A percentile compares a stretch with the other conserved stretches of the same genome.
These are phyloP conservation scores for Macroventuria anomochaeta DNA, from an alignment of 2,329 filamentous ascomycete species.

Conservation along the genomic window DNA sequence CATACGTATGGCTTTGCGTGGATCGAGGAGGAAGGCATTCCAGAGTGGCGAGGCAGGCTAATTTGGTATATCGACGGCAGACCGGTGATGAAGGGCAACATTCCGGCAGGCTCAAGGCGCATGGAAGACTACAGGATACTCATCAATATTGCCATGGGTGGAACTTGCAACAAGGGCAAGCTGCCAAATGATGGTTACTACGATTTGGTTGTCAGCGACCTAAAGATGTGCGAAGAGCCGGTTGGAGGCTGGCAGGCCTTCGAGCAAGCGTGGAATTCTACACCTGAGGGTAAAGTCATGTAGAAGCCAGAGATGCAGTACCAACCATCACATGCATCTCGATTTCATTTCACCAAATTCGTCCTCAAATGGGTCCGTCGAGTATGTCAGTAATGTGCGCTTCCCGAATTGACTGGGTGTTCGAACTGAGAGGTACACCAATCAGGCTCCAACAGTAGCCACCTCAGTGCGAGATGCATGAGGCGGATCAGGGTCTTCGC, in stretches of 20 bases:
- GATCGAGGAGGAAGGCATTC: slow-evolving; percentile 55
- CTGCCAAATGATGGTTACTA: slow-evolving; percentile 61
- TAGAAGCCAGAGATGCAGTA: slow-evolving; percentile 19
- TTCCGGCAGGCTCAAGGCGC: slow-evolving; percentile 60
- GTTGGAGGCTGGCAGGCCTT: slow-evolving; percentile 64
- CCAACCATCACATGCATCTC: too few relatives aligned
- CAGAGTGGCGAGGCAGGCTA: slow-evolving; percentile 55
- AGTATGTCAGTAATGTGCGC: too few relatives aligned
- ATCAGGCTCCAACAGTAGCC: too few relatives aligned
- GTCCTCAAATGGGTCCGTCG: too few relatives aligned
- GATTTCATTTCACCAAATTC: too few relatives aligned
- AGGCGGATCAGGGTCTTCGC: too few relatives aligned
- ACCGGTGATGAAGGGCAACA: slow-evolving; percentile 63
- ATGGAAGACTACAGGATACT: slow-evolving; percentile 64
- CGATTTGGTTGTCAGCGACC: slow-evolving; percentile 61
- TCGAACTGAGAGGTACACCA: too few relatives aligned
- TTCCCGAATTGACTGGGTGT: too few relatives aligned
- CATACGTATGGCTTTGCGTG: slow-evolving; percentile 65
- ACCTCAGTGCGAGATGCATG: too few relatives aligned
- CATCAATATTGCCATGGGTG: slow-evolving; percentile 68
- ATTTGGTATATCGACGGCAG: slow-evolving; percentile 66
- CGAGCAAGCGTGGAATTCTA: slow-evolving; percentile 57
- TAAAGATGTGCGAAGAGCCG: slow-evolving; percentile 61
- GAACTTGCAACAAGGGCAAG: slow-evolving; percentile 63
- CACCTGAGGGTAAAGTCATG: slow-evolving; percentile 43